Percentiles rank a stretch among this genome's conserved stretches.
phyloP scores from a whole-genome alignment of 202 grass and related monocot species.

The Tripidium arundinaceum region DNA sequence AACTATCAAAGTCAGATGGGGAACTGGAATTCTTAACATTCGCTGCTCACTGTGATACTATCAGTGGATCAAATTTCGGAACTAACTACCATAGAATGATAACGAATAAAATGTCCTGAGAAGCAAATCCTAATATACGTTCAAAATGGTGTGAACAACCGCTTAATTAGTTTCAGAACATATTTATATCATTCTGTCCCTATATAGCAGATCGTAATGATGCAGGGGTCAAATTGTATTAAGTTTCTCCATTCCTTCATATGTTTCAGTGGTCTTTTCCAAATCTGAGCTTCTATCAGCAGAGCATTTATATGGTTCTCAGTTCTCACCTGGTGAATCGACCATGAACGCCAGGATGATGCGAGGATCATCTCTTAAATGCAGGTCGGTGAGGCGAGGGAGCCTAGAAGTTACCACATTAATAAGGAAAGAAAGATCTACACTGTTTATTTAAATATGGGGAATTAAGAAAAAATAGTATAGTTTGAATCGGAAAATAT shows the following conservation, averaged over 20 bases:
- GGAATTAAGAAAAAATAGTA: no score
- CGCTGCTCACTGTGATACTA: neutral
- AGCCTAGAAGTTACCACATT: no score
- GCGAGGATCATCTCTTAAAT: neutral
- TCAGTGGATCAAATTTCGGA: neutral
- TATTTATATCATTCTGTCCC: neutral
- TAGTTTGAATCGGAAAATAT: no score
- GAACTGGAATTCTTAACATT: neutral
- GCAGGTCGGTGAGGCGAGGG: conserved; percentile 39
- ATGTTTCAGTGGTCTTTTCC: neutral
- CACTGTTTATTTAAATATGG: no score
- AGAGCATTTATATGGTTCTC: neutral
- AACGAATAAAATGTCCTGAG: neutral
- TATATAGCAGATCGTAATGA: neutral
- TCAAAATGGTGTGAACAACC: neutral
- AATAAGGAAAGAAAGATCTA: no score
- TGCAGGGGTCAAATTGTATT: neutral
- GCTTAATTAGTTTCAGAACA: neutral
- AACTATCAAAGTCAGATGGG: neutral
- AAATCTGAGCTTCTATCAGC: neutral
- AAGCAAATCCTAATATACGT: neutral
- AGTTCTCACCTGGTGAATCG: conserved; percentile 34
- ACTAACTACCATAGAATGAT: neutral
- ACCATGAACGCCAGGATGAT: conserved; percentile 32
- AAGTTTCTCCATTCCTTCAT: neutral